phyloP scores from a whole-genome alignment of 805 yeast species.

The Myxozyma neglecta region DNA sequence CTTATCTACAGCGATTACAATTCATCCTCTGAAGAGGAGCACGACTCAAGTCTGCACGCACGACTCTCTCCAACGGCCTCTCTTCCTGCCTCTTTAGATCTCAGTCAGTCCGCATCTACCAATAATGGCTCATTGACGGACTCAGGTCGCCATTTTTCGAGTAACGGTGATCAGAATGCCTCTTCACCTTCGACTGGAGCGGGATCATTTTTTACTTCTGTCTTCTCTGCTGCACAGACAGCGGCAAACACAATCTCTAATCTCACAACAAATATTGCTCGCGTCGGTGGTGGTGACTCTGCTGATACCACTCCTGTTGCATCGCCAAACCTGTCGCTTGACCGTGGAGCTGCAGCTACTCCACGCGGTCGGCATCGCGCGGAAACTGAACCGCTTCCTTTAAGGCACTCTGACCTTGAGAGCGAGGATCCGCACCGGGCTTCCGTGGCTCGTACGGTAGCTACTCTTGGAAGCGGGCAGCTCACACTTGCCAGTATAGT shows the following conservation, averaged over 20 bases:
- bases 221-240: slow-evolving; percentile 38
- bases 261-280: slow-evolving; percentile 19
- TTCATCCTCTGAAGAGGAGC: slow-evolving; percentile 1
- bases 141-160: background rate
- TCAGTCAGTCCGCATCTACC: background rate
- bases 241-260: slow-evolving; percentile 37
- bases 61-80: slow-evolving; percentile 5
- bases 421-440: background rate
- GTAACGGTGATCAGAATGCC: background rate
- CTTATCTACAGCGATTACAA: slow-evolving; percentile 5
- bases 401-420: slow-evolving; percentile 16
- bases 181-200: background rate
- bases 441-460: slow-evolving; percentile 32
- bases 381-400: slow-evolving; percentile 25
- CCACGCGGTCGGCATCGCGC: slow-evolving; percentile 14
- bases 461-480: slow-evolving; percentile 40
- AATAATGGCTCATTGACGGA: background rate
- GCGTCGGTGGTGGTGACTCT: background rate
- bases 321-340: background rate
- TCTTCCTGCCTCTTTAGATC: background rate
- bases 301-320: background rate
- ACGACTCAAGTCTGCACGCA: background rate
- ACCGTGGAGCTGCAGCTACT: background rate
- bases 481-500: slow-evolving; percentile 34
- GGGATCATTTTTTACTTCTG: slow-evolving; percentile 18